Evolutionary conservation across 2,329 filamentous ascomycete genomes (phyloP).

Genomic region (Fusarium bactridioides): DNA sequence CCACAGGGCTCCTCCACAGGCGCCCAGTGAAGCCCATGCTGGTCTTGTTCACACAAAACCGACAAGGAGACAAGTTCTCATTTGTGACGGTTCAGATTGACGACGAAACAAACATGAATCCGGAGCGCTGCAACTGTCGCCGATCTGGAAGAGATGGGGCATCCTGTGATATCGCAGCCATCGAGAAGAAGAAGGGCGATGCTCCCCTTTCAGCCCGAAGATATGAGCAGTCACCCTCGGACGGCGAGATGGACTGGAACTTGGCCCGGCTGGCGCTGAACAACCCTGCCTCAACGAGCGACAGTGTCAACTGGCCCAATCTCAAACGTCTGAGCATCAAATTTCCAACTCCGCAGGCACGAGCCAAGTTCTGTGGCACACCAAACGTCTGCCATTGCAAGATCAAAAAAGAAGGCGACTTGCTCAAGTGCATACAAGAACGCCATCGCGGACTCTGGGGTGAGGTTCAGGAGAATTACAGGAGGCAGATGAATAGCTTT

Average conservation of each 20-base stretch:
- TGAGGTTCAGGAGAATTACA: conserved; percentile 42
- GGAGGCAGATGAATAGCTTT: conserved; percentile 36
- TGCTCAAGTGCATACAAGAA: conserved; percentile 37
- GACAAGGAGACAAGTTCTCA: conserved; percentile 29
- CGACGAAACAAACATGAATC: conserved; percentile 45
- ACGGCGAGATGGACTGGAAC: conserved; percentile 42
- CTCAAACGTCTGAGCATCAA: conserved; percentile 45
- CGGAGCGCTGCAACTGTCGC: conserved; percentile 47
- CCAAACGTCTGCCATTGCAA: conserved; percentile 43
- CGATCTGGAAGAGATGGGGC: conserved; percentile 38
- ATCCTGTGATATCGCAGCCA: conserved; percentile 33
- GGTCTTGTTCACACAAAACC: conserved; percentile 45
- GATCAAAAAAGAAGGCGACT: conserved; percentile 33
- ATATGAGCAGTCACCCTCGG: conserved; percentile 34
- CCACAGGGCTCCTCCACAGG: conserved; percentile 43
- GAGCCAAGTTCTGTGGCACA: conserved; percentile 41
- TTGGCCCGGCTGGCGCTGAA: conserved; percentile 43
- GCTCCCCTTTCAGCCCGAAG: conserved; percentile 38
- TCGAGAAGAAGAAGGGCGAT: conserved; percentile 43
- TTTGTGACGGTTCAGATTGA: conserved; percentile 46
- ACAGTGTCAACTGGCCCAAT: conserved; percentile 33
- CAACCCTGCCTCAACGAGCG: conserved; percentile 36
- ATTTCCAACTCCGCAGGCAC: conserved; percentile 34
- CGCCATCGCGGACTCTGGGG: conserved; percentile 43
- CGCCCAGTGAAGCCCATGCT: conserved; percentile 46